Percentiles rank a stretch among this genome's conserved stretches.
Conservation (phyloP, 495 filamentous ascomycete genomes). For the Penicillium crystallinum region DNA sequence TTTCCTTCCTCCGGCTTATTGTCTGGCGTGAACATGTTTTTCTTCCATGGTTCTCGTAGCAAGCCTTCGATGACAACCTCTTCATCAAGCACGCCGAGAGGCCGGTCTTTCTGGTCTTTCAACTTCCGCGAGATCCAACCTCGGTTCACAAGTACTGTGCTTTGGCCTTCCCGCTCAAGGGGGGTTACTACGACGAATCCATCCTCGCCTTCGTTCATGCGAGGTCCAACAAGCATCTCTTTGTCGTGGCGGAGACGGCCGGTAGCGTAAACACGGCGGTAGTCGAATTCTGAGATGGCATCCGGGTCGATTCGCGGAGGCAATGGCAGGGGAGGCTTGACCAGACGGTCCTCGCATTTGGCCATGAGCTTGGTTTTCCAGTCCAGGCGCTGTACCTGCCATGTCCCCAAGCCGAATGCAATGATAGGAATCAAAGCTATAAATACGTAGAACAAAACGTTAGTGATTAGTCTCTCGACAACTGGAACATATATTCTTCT, state of each 20-base stretch:
- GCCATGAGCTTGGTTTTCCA: slow-evolving; percentile 94
- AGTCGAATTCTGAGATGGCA: slow-evolving; percentile 85
- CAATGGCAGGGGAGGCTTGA: slow-evolving; percentile 79
- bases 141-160: slow-evolving; percentile 74
- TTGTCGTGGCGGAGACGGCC: slow-evolving; percentile 77
- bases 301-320: slow-evolving; percentile 74
- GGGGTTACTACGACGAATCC: slow-evolving; percentile 90
- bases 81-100: slow-evolving; percentile 54
- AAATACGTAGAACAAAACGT: neutral
- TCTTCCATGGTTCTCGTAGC: slow-evolving; percentile 85
- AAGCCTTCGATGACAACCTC: slow-evolving; percentile 77
- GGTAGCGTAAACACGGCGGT: slow-evolving; percentile 73
- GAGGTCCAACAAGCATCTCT: slow-evolving; percentile 93
- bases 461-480: neutral
- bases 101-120: slow-evolving; percentile 55
- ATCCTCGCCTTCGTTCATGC: slow-evolving; percentile 81
- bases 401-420: slow-evolving; percentile 83
- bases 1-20: slow-evolving; percentile 76
- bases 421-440: slow-evolving; percentile 84
- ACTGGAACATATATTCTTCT: neutral
- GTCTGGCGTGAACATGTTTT: slow-evolving; percentile 93
- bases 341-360: slow-evolving; percentile 81
- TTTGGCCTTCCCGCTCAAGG: slow-evolving; percentile 64
- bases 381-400: slow-evolving; percentile 89
- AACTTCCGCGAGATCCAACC: slow-evolving; percentile 82